Conservation (phyloP, 2,329 filamentous ascomycete genomes). For the Colletotrichum falcatum region DNA sequence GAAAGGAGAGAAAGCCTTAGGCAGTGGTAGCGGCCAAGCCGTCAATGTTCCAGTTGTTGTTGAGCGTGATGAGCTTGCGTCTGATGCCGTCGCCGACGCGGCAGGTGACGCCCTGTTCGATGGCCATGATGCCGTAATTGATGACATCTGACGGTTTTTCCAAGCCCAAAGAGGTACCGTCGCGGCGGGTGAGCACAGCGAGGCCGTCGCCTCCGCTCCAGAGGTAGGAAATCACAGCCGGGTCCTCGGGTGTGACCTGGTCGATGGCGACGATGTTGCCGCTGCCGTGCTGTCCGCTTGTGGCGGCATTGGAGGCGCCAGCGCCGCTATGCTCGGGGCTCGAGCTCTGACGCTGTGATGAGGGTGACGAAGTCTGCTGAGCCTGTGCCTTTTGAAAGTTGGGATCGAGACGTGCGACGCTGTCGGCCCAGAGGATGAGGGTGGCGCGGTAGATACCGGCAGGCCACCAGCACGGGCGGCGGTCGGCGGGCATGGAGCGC, state of each 20-base stretch:
- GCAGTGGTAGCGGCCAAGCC: constrained; percentile 36
- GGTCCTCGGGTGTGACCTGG: constrained; percentile 55
- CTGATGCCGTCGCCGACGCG: constrained; percentile 59
- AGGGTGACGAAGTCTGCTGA: constrained; percentile 37
- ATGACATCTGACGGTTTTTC: constrained; percentile 55
- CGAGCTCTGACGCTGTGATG: constrained; percentile 23
- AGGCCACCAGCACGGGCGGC: constrained; percentile 78
- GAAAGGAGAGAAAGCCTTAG: not conserved
- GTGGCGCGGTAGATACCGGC: constrained; percentile 76
- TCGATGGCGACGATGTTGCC: constrained; percentile 52
- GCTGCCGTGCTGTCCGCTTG: not conserved
- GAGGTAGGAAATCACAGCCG: constrained; percentile 51
- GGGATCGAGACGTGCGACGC: constrained; percentile 56
- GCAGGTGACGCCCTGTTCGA: constrained; percentile 56
- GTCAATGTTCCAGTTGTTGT: constrained; percentile 54
- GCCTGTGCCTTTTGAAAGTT: constrained; percentile 48
- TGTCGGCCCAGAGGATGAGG: constrained; percentile 72
- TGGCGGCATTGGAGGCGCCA: constrained; percentile 17
- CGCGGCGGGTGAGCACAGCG: constrained; percentile 47
- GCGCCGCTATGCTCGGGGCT: constrained; percentile 33
- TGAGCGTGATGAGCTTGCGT: constrained; percentile 54
- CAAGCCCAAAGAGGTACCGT: constrained; percentile 51
- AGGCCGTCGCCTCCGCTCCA: constrained; percentile 54
- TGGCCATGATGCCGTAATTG: constrained; percentile 53
- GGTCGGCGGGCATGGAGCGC: constrained; percentile 68